Percentiles rank a stretch among this genome's conserved stretches.
phyloP scores from a whole-genome alignment of 2,329 filamentous ascomycete genomes.

The Cladophialophora exuberans region DNA sequence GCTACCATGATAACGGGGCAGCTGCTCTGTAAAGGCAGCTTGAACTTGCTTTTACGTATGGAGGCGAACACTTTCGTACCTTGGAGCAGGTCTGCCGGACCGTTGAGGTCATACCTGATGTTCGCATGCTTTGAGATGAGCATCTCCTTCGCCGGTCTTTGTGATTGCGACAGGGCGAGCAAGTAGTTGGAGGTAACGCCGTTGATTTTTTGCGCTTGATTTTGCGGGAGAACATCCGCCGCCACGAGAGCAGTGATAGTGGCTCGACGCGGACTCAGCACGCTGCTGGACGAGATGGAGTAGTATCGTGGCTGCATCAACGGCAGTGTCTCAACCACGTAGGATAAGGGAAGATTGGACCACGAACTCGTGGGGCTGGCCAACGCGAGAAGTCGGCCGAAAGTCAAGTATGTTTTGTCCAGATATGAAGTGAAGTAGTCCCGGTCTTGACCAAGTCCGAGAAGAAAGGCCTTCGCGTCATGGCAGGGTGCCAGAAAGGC shows the following conservation, averaged over 20 bases:
- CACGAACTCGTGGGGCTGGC: slow-evolving; percentile 49
- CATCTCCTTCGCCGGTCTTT: neutral
- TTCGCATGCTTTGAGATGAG: neutral
- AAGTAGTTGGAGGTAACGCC: slow-evolving; percentile 21
- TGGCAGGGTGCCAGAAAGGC: slow-evolving; percentile 79
- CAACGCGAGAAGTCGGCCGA: slow-evolving; percentile 47
- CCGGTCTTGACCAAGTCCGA: slow-evolving; percentile 79
- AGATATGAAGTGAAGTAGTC: slow-evolving; percentile 82
- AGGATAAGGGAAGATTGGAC: slow-evolving; percentile 24
- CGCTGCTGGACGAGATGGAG: slow-evolving; percentile 26
- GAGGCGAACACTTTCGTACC: slow-evolving; percentile 8
- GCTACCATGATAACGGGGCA: slow-evolving; percentile 36
- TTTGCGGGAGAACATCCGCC: neutral
- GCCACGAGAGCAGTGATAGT: slow-evolving; percentile 23
- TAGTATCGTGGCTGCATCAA: slow-evolving; percentile 25
- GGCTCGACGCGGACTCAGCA: slow-evolving; percentile 13
- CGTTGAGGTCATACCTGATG: slow-evolving; percentile 5
- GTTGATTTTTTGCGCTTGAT: slow-evolving; percentile 1
- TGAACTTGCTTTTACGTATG: slow-evolving; percentile 28
- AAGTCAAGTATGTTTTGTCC: slow-evolving; percentile 73
- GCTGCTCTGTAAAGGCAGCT: slow-evolving; percentile 25
- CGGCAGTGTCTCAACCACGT: slow-evolving; percentile 23
- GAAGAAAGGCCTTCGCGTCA: slow-evolving; percentile 76
- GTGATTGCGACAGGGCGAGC: slow-evolving; percentile 5
- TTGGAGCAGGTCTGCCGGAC: neutral